Conservation (phyloP, 495 filamentous ascomycete genomes). For the Talaromyces borbonicus region DNA sequence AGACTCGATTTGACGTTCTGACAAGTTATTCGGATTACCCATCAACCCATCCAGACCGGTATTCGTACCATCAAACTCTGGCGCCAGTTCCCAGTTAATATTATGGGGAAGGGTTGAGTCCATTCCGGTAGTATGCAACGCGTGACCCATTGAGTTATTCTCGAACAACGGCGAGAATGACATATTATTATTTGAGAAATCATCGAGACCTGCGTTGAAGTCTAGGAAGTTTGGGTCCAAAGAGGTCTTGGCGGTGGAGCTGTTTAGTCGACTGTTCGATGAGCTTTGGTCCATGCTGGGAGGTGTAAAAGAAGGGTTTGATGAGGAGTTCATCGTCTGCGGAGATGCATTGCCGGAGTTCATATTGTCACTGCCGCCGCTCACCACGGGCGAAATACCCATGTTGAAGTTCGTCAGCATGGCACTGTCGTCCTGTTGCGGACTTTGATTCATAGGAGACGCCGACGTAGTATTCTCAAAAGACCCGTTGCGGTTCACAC, state of each 20-base stretch:
- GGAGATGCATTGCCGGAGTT: slow-evolving; percentile 26
- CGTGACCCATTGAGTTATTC: neutral
- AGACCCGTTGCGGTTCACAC: neutral
- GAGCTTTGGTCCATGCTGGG: slow-evolving; percentile 20
- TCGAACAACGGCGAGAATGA: slow-evolving; percentile 3
- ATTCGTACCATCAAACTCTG: neutral
- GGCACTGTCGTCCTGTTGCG: slow-evolving; percentile 5
- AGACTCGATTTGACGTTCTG: slow-evolving; percentile 29
- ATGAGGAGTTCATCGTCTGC: slow-evolving; percentile 27
- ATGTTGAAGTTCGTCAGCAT: slow-evolving; percentile 14
- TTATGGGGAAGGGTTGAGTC: slow-evolving; percentile 20
- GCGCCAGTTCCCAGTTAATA: slow-evolving; percentile 6
- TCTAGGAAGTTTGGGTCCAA: neutral
- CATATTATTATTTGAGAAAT: neutral
- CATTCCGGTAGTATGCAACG: slow-evolving; percentile 9
- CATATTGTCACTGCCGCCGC: slow-evolving; percentile 16
- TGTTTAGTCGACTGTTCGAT: slow-evolving; percentile 6
- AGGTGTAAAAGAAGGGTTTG: slow-evolving; percentile 21
- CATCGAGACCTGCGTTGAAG: slow-evolving; percentile 12
- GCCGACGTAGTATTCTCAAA: neutral
- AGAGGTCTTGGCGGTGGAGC: neutral
- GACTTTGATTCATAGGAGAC: slow-evolving; percentile 4
- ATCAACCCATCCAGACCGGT: neutral
- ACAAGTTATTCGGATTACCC: slow-evolving; percentile 15
- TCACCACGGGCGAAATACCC: slow-evolving; percentile 22